Base-by-base conservation (phyloP, 1,284 basidiomycete genomes). In the Retiboletus flavoniger region DNA sequence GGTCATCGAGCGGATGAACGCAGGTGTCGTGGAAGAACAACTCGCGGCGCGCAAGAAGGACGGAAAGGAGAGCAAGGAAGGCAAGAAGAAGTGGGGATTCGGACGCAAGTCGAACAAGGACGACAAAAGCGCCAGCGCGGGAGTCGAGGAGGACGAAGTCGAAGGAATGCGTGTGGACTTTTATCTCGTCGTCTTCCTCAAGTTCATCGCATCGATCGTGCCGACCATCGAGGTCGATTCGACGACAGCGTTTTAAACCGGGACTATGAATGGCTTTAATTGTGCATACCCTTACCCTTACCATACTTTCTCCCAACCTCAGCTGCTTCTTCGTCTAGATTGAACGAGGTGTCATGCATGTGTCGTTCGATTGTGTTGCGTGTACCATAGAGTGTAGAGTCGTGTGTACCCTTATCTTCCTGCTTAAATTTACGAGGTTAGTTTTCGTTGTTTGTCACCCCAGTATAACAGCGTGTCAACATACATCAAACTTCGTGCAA, bases 1-100 rank as follows among this genome's bases (percentile, higher is more conserved):
- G 74, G 94, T 99, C 61, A 98, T 99, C 67, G 95, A 98, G 72
- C 83, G 95, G 52, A 98, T 99, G 95, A 97, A 98, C 72, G 85
- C 87, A 71, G 86, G 85, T 58, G 86, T 92, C 41, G 81, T 89
- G 44, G 89, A 87, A 54, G 86, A 90, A 70, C 88, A 91, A 68
- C 79, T 85, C 50, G 79, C 82, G 35, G 77, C 80, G 58, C 77
- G 80, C 62, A 83, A 83, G 63, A 64, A 73, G 48, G 59, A 71
- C 50, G 81, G 57, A 6, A 70, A 82, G 80, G 81, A 72, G 74
- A 36, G 75, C 42, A 88, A 82, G 80, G 81, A 72, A 75, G 43
- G 76, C 26, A 88, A 91, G 81, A 93, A 91, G 78, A 95, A 93
- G 75, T 93, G 93, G 81, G 84, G 67, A 43, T 90, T 95, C 65